Base-by-base conservation (phyloP, 108 stramenopile species). In the Fistulifera solaris region DNA sequence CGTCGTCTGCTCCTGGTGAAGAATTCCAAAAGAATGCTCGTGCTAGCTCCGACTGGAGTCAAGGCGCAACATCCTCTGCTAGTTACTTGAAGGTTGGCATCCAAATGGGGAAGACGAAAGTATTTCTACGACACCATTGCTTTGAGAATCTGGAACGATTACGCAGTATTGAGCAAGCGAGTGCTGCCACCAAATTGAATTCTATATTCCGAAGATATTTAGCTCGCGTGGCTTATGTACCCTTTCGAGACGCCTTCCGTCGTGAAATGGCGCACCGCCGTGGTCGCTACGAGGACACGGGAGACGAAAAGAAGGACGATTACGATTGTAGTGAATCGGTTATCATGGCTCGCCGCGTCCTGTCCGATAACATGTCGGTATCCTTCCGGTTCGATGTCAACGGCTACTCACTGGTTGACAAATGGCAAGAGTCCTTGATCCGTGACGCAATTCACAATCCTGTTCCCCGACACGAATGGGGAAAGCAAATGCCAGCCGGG, bases 41-140 rank as follows among this genome's bases (percentile, higher is more conserved):
- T 13, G 4, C 44, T 6, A 54, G 28, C 12, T n/a, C 42, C 1
- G 39, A 23, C 24, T 57, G 56, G 56, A 57, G 42, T 24, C 23
- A 40, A 42, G 56, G 56, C 10, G 41, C 40, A 18, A 10, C 27
- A 2, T n/a, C 21, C 15, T 23, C 23, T 27, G 38, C 23, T 6
- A 40, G 23, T 7, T 57, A 24, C 39, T 19, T 40, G 43, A 73
- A 73, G 43, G 67, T 84, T 12, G 85, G 83, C 28, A 70, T 87
- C 48, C 90, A 95, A 70, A 65, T 95, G 21, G 94, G 94, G 7
- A 85, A 82, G 61, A 86, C 85, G n/a, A 91, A 91, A 56, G 83
- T 94, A 0, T 94, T 94, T 58, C 67, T 94, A 13, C 63, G 79
- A 8, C 80, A 83, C 50, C 51, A 63, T 17, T 84, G 83, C 16